These are phyloP conservation scores for Aspergillus thermomutatus DNA, from an alignment of 2,329 filamentous ascomycete genomes.

Conservation along the genomic window DNA sequence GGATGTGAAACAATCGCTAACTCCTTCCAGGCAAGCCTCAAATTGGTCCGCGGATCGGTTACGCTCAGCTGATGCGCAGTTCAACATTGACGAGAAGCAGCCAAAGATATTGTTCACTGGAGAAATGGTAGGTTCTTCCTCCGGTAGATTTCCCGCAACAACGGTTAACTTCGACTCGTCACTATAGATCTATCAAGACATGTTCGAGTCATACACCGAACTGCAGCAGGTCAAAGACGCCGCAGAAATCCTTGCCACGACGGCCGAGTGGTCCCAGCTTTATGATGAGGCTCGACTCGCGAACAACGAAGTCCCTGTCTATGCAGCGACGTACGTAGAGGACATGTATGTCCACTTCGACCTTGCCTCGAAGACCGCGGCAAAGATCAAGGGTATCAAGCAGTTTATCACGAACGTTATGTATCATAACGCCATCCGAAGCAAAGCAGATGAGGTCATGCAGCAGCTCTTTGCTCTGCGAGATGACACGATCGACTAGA, in stretches of 20 bases:
- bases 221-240: conserved; percentile 65
- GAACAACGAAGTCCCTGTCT: conserved; percentile 78
- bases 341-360: conserved; percentile 91
- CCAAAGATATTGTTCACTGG: conserved; percentile 75
- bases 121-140: conserved; percentile 63
- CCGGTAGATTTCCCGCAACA: not conserved
- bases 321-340: conserved; percentile 76
- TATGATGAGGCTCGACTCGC: conserved; percentile 72
- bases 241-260: conserved; percentile 67
- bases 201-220: conserved; percentile 78
- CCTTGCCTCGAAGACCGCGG: conserved; percentile 69
- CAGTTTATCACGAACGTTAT: conserved; percentile 81
- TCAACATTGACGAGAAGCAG: conserved; percentile 43
- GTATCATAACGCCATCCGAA: conserved; percentile 80
- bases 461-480: conserved; percentile 71
- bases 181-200: conserved; percentile 67
- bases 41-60: conserved; percentile 67
- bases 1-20: conserved; percentile 1
- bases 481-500: conserved; percentile 56
- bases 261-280: conserved; percentile 68
- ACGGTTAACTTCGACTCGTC: not conserved
- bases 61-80: conserved; percentile 39
- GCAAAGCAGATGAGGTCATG: conserved; percentile 72
- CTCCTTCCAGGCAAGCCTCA: conserved; percentile 51
- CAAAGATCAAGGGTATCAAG: conserved; percentile 70